Conservation (phyloP, 2,329 filamentous ascomycete genomes). For the Botrytis byssoidea region DNA sequence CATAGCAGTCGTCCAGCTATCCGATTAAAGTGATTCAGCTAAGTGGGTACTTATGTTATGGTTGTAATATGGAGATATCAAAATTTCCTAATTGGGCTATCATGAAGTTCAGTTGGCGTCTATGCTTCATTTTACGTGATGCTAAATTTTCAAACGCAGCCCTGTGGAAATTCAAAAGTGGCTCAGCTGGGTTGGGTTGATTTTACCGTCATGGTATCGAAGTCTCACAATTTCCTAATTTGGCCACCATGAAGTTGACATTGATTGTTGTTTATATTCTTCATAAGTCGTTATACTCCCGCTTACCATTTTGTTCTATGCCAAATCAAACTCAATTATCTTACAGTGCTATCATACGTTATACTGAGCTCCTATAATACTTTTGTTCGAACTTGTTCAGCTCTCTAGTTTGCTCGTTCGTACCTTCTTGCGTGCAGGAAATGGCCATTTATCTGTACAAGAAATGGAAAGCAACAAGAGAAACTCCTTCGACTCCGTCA, state of each 20-base stretch:
- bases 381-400: background rate
- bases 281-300: background rate
- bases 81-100: background rate
- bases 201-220: background rate
- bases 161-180: background rate
- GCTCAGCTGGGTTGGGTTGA: background rate
- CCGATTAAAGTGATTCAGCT: background rate
- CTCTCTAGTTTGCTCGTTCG: background rate
- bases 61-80: background rate
- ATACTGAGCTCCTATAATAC: background rate
- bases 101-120: background rate
- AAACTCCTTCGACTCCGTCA: background rate
- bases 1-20: no score
- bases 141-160: background rate
- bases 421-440: background rate
- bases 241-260: background rate
- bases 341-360: background rate
- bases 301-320: background rate
- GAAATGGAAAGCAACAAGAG: conserved; percentile 15
- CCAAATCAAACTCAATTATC: no score
- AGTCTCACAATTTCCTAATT: background rate
- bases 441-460: conserved; percentile 14
- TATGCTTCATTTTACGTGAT: background rate
- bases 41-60: background rate
- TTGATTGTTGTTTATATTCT: background rate